Evolutionary conservation across 495 filamentous ascomycete genomes (phyloP), one percentile per base, ranked within the genome.

Genomic region (Penicillium chermesinum): DNA sequence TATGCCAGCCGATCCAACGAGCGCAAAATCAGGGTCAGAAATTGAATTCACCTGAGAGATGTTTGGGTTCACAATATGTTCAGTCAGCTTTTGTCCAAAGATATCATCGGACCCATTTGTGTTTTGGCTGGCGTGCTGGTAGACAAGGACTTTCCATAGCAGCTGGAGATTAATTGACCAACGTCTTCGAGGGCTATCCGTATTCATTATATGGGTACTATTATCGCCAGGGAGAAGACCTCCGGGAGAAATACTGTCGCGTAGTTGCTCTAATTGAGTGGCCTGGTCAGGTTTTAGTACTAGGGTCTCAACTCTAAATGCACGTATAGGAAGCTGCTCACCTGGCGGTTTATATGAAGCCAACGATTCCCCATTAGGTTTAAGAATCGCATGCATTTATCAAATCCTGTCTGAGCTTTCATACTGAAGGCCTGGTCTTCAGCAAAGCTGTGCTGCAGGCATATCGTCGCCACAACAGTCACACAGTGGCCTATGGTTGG

Each of bases 361-460:
- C 65, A 68, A 25, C 57, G 46, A 33, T 41, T 32, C 1, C 54
- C 53, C 55, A 68, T 55, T 8, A 16, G 33, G 0, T 47, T 46
- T 10, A 68, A 37, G 10, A 68, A 68, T 7, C 53, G 48, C 14
- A 68, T 33, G n/a, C 65, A 68, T 48, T 66, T 66, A 0, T 60
- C 53, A 34, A 61, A 66, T 2, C 63, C 63, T 10, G 41, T 47
- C 38, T 56, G 54, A 6, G 65, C 65, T 36, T 66, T 66, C 36
- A 53, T 54, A 37, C 56, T 47, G n/a, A 68, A 66, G 2, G 17
- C 48, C n/a, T 48, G 44, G 22, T 68, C 65, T n/a, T 66, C 65
- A 0, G 63, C 57, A 41, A 68, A 68, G 19, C 65, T 68, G 36
- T 68, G 65, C 36, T 68, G 65, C 15, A 68, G 65, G 32, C 64